Evolutionary conservation across 2,329 filamentous ascomycete genomes (phyloP), one percentile per base, ranked within the genome.

Genomic region (Decorospora gaudefroyi): DNA sequence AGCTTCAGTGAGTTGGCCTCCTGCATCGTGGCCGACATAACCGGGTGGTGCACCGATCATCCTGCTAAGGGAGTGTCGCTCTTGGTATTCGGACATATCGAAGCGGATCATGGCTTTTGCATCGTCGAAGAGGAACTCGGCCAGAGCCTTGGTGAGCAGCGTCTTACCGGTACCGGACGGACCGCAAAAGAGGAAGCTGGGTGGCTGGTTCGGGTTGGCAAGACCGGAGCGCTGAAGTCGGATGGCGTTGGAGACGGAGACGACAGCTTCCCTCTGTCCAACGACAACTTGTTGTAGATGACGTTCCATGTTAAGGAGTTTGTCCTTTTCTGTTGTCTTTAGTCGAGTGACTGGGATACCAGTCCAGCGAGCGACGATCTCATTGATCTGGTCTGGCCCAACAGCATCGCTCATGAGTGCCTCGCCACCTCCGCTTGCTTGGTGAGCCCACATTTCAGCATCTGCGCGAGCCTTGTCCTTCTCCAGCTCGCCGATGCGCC

Each of bases 31-130:
- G 11, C 93, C 93, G 47, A 99, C 91, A 59, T 99, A 99, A 53
- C 93, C 93, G 4, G 93, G 93, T 13, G 93, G 93, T 13, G 93
- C 91, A 68, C 93, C 93, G 60, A 99, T 99, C 90, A 99, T 96
- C 49, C 93, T 85, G 69, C 90, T 95, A 10, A 99, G 82, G 0
- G 92, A 87, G 70, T 99, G 93, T 4, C 92, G 86, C 73, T 99
- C 93, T 72, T 99, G 95, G 72, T 99, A 99, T 73, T 99, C 93
- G 4, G 92, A 97, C 93, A 99, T 99, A 70, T 99, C 93, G 75
- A 99, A 95, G 26, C 93, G 87, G 62, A 99, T 96, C 93, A 99
- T 97, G 22, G 92, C 79, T 76, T 96, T 96, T 17, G 92, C 76
- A 60, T 99, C 93, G 68, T 99, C 93, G 75, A 99, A 99, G 18